Conservation (phyloP, 305 asterid species). For the Rubia occidens region DNA sequence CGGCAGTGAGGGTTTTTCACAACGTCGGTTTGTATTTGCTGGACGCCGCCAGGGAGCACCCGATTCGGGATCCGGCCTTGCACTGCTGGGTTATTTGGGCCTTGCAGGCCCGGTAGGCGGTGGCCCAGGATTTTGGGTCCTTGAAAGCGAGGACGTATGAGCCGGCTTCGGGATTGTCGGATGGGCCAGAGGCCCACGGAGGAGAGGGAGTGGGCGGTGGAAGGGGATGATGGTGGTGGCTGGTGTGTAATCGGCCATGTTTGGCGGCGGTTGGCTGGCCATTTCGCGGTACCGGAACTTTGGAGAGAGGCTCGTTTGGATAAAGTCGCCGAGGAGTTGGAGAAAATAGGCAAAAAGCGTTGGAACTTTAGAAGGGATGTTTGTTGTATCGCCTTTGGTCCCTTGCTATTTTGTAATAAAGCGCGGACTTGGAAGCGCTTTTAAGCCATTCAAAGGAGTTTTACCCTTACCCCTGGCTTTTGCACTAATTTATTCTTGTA, state of each 20-base stretch:
- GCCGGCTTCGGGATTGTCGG: conserved; percentile 46
- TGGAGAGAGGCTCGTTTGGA: background rate
- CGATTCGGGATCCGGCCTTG: conserved; percentile 68
- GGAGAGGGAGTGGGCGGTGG: conserved; percentile 49
- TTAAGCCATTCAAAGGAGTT: background rate
- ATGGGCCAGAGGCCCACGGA: conserved; percentile 56
- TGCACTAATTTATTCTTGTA: no score
- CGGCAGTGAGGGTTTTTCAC: conserved; percentile 60
- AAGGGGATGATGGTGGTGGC: conserved; percentile 48
- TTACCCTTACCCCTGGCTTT: background rate
- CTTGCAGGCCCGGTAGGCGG: conserved; percentile 42
- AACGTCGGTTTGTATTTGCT: conserved; percentile 65
- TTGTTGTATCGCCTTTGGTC: background rate
- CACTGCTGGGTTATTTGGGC: conserved; percentile 56
- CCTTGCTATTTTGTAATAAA: background rate
- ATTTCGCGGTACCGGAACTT: background rate
- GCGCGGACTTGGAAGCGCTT: background rate
- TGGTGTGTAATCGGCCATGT: conserved; percentile 55
- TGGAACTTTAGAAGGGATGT: background rate
- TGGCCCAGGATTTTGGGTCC: conserved; percentile 49
- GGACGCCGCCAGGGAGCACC: conserved; percentile 84
- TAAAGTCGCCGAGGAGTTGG: background rate
- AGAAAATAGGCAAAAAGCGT: background rate
- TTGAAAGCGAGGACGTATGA: conserved; percentile 62
- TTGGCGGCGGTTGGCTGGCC: conserved; percentile 14